These are phyloP conservation scores for Chlorella sp. DNA, from an alignment of 139 green algal genomes.

Conservation along the genomic window DNA sequence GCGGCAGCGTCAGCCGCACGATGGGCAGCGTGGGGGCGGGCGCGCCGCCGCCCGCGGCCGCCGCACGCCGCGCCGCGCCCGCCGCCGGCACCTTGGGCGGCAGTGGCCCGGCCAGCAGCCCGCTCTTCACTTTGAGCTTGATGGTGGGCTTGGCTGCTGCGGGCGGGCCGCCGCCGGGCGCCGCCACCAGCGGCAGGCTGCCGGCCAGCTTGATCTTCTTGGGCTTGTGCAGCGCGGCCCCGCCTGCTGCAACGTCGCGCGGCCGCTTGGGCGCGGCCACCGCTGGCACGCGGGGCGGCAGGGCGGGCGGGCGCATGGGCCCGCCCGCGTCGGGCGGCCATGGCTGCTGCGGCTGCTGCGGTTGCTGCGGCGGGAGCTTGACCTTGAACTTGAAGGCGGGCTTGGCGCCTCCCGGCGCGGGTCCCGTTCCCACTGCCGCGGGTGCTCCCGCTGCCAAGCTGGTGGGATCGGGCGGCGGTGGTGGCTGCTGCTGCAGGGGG, in stretches of 20 bases:
- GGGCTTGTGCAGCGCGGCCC: not conserved
- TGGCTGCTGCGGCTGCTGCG: not conserved
- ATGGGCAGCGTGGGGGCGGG: slow-evolving; percentile 13
- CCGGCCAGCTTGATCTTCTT: slow-evolving; percentile 27
- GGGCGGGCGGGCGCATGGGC: not conserved
- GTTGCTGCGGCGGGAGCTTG: not conserved
- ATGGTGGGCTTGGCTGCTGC: slow-evolving; percentile 11
- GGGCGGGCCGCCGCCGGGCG: not conserved
- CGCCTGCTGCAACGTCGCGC: not conserved
- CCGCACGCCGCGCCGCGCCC: not conserved
- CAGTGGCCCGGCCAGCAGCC: too few relatives aligned
- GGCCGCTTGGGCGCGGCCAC: not conserved
- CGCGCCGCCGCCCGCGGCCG: not conserved
- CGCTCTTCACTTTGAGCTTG: slow-evolving; percentile 8
- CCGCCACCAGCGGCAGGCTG: not conserved
- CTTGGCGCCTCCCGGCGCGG: not conserved
- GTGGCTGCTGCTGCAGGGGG: not conserved
- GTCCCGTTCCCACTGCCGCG: not conserved
- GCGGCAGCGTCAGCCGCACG: slow-evolving; percentile 18
- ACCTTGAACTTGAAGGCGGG: slow-evolving; percentile 28
- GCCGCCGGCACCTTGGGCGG: slow-evolving; percentile 19
- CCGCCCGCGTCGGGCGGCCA: not conserved
- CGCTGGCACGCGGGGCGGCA: not conserved
- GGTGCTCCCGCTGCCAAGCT: not conserved
- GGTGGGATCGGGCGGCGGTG: not conserved